Evolutionary conservation across 1,284 basidiomycete species (phyloP).

Genomic region (Xanthoconium separans): DNA sequence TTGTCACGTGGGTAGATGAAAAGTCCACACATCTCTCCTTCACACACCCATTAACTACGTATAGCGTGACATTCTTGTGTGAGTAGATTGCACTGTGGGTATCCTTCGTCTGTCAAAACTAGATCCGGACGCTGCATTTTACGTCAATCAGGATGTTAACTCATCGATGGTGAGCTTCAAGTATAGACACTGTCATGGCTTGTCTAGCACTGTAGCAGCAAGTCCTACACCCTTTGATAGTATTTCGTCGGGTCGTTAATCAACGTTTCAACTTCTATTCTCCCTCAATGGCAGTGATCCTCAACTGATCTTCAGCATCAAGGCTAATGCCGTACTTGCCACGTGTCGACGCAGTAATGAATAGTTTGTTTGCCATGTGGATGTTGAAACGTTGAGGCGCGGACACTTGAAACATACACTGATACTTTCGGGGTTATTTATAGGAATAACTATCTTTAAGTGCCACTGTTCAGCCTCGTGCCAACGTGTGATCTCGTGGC

Average conservation of each 20-base stretch:
- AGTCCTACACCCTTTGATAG: conserved; percentile 1
- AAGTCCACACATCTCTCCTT: neutral
- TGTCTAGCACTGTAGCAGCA: neutral
- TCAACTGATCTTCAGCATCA: conserved; percentile 30
- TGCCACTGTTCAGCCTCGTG: neutral
- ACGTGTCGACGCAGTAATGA: conserved; percentile 12
- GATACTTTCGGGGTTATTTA: neutral
- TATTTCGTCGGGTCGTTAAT: conserved; percentile 21
- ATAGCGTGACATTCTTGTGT: conserved; percentile 2
- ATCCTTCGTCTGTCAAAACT: conserved; percentile 5
- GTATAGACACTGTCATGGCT: conserved; percentile 1
- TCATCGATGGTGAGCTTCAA: neutral
- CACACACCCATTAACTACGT: conserved; percentile 3
- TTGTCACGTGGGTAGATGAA: neutral
- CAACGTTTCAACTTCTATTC: conserved; percentile 21
- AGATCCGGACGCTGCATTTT: conserved; percentile 12
- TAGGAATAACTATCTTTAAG: neutral
- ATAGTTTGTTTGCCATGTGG: conserved; percentile 3
- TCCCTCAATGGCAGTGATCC: conserved; percentile 29
- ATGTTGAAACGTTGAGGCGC: neutral
- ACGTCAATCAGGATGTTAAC: conserved; percentile 18
- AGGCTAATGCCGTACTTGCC: conserved; percentile 16
- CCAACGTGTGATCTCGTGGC: neutral
- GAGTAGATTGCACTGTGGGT: neutral
- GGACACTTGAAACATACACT: neutral